These are phyloP conservation scores for Psilocybe cubensis DNA, from an alignment of 768 basidiomycete species.

Conservation along the genomic window DNA sequence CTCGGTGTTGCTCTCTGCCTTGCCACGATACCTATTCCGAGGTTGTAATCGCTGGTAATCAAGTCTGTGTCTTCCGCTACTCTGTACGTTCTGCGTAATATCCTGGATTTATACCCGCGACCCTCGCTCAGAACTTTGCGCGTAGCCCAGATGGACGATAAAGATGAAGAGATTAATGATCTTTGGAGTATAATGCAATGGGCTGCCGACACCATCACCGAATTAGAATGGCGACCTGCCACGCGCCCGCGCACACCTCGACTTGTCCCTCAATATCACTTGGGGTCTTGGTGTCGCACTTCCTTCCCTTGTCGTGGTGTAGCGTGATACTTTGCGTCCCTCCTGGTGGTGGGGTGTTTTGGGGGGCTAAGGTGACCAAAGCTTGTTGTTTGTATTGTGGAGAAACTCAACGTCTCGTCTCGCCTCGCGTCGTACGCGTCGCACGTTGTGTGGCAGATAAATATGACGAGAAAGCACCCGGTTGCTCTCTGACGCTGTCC, in stretches of 20 bases:
- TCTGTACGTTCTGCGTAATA: conserved; percentile 15
- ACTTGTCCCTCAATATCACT: too few species aligned
- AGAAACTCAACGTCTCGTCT: too few species aligned
- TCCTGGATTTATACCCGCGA: conserved; percentile 10
- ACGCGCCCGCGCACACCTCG: conserved; percentile 13
- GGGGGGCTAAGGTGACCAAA: too few species aligned
- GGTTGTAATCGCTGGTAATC: conserved; percentile 14
- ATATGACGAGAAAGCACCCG: too few species aligned
- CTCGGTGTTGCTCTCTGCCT: conserved; percentile 15
- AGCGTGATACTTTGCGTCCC: too few species aligned
- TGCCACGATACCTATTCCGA: conserved; percentile 10
- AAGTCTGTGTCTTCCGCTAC: conserved; percentile 12
- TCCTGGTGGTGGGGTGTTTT: too few species aligned
- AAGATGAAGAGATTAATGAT: conserved; percentile 10
- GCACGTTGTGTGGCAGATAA: too few species aligned
- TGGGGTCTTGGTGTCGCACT: too few species aligned
- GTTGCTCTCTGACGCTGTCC: too few species aligned
- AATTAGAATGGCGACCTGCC: conserved; percentile 21
- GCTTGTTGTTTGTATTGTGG: too few species aligned
- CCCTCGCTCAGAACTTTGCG: conserved; percentile 18
- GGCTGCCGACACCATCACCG: conserved; percentile 16
- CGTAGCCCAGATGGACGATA: conserved; percentile 14
- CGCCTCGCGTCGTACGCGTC: too few species aligned
- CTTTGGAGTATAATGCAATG: conserved; percentile 24
- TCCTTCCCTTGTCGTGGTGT: too few species aligned